Conservation (phyloP, 2,329 filamentous ascomycete species). For the Knufia petricola region DNA sequence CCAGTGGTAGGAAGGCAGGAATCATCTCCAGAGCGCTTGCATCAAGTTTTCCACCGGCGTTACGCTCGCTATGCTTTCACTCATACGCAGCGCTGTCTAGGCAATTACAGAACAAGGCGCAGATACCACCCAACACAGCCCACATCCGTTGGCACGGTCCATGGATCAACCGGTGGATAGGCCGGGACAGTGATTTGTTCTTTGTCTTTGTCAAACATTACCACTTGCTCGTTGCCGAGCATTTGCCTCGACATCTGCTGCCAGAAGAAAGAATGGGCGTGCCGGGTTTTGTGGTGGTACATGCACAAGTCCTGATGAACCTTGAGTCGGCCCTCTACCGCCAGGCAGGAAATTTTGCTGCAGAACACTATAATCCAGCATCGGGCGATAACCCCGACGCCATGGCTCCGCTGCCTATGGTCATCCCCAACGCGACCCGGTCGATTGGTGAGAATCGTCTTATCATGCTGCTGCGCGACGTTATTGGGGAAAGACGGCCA, state of each 20-base stretch:
- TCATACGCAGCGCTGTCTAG: conserved; percentile 52
- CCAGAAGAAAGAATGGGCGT: conserved; percentile 52
- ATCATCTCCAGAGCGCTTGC: conserved; percentile 53
- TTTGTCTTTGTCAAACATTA: conserved; percentile 89
- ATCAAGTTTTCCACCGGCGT: conserved; percentile 57
- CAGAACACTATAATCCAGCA: conserved; percentile 43
- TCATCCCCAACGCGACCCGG: conserved; percentile 60
- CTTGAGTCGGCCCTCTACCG: conserved; percentile 72
- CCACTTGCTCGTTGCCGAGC: conserved; percentile 67
- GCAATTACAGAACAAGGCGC: conserved; percentile 54
- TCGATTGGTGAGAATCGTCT: conserved; percentile 84
- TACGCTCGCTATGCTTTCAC: conserved; percentile 53
- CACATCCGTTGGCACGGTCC: conserved; percentile 76
- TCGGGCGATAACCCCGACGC: conserved; percentile 57
- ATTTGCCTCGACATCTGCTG: conserved; percentile 48
- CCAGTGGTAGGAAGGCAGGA: conserved; percentile 40
- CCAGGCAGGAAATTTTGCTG: conserved; percentile 39
- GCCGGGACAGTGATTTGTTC: conserved; percentile 78
- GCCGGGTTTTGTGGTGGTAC: conserved; percentile 69
- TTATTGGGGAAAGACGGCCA: conserved; percentile 55
- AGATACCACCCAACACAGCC: conserved; percentile 57
- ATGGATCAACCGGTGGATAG: conserved; percentile 79
- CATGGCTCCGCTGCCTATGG: conserved; percentile 51
- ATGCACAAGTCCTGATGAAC: conserved; percentile 69
- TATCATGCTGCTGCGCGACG: conserved; percentile 70